These are phyloP conservation scores for Spinellus fusiger DNA, from an alignment of 192 early-diverging fungal species.

Conservation along the genomic window DNA sequence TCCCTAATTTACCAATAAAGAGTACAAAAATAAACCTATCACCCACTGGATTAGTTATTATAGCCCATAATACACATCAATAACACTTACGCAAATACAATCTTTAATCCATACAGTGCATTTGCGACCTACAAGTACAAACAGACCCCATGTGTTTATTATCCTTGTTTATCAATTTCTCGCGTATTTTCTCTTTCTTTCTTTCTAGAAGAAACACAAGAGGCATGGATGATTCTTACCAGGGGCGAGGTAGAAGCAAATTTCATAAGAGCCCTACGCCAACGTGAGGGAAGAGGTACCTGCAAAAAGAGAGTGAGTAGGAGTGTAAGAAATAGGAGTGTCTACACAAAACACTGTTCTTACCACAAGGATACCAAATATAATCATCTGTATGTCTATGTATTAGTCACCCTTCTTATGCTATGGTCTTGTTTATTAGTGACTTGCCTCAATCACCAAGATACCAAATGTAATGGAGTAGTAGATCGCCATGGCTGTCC, in stretches of 20 bases:
- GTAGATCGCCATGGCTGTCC: constrained; percentile 11
- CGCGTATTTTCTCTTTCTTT: no score
- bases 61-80: background rate
- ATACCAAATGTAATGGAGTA: constrained; percentile 19
- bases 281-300: constrained; percentile 46
- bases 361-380: constrained; percentile 20
- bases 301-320: constrained; percentile 5
- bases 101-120: constrained; percentile 37
- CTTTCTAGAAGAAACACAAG: background rate
- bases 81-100: constrained; percentile 44
- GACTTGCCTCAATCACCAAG: constrained; percentile 16
- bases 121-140: constrained; percentile 18
- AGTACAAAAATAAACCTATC: constrained; percentile 50
- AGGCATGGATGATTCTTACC: constrained; percentile 22
- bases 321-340: background rate
- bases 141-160: background rate
- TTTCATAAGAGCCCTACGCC: constrained; percentile 43
- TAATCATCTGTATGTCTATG: constrained; percentile 12
- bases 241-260: constrained; percentile 37
- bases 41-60: background rate
- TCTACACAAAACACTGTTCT: no score
- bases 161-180: background rate
- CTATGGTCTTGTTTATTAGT: no score
- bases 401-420: background rate
- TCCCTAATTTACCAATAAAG: constrained; percentile 41